Conservation (phyloP, 805 yeast genomes). For the Pichia pseudocactophila region DNA sequence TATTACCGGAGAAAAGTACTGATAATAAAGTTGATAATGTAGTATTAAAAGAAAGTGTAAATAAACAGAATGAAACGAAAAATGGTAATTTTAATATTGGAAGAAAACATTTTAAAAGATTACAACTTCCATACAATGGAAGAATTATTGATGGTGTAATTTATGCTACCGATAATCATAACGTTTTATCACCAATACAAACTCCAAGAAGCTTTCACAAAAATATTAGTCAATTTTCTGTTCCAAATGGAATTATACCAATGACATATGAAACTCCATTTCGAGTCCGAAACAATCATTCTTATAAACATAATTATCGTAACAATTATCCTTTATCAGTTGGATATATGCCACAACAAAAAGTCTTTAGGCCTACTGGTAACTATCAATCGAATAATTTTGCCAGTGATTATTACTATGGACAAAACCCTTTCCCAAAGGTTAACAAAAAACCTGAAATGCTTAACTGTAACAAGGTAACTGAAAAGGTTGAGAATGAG, state of each 20-base stretch:
- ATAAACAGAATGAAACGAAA: too few species aligned
- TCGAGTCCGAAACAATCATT: slow-evolving; percentile 1
- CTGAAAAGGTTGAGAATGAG: not conserved
- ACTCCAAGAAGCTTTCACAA: not conserved
- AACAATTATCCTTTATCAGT: not conserved
- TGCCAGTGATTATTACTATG: slow-evolving; percentile 2
- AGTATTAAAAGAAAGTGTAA: too few species aligned
- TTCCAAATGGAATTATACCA: slow-evolving; percentile 1
- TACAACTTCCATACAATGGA: not conserved
- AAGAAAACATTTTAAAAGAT: too few species aligned
- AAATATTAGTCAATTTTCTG: not conserved
- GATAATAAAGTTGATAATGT: too few species aligned
- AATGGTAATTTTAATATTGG: too few species aligned
- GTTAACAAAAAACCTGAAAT: not conserved
- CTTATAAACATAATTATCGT: slow-evolving; percentile 1
- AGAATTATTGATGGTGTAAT: slow-evolving; percentile 1
- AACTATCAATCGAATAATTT: slow-evolving; percentile 3
- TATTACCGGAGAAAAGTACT: too few species aligned
- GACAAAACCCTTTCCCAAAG: slow-evolving; percentile 11
- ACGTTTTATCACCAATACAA: not conserved
- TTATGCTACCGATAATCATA: not conserved
- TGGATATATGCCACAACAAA: not conserved
- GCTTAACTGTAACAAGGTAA: not conserved
- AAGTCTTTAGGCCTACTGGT: not conserved
- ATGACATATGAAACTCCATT: slow-evolving; percentile 2